Base-by-base conservation (phyloP, 2,329 filamentous ascomycete genomes). In the Tolypocladium endophyticum region DNA sequence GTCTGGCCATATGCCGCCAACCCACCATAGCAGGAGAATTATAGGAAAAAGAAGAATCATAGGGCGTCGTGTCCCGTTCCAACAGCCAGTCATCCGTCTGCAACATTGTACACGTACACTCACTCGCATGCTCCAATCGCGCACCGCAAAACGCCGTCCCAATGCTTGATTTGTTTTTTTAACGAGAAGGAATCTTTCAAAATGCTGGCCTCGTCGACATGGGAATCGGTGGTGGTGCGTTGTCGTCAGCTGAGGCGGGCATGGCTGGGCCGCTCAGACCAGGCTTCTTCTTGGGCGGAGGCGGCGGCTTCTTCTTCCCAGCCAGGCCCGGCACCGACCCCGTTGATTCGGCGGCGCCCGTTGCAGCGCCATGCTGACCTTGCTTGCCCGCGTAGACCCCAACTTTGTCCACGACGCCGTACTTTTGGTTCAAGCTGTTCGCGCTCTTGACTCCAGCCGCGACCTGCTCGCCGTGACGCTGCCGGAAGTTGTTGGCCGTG, bases 381-480 rank as follows among this genome's bases (percentile, higher is more conserved):
- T 69, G 66, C n/a, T 20, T 43, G 59, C 61, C 63, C 5, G 65
- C 63, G 45, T 65, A 67, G 45, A 67, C 70, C 11, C 71, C 70
- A 4, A 74, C 64, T 63, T 72, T 76, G 45, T 76, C 71, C 41
- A 70, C 61, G 5, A 86, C 73, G 4, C 82, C 82, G 64, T 87
- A 87, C 68, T 84, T 87, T 67, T 86, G 80, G 59, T 85, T 83
- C 59, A 87, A 65, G 1, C 74, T 76, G 61, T 80, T 82, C 4
- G 85, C 85, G 25, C 77, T 79, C 66, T 79, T 76, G 66, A 80
- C 77, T 0, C 87, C 87, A 7, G 81, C 74, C 1, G 82, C 80
- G 7, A 89, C 82, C 69, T 89, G 85, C 23, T 87, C 87, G 4
- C 86, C 83, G 66, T 90, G 87, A 35, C 86, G 76, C 68, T 89